phyloP scores from a whole-genome alignment of 768 basidiomycete genomes.

The Lentinula sp. region DNA sequence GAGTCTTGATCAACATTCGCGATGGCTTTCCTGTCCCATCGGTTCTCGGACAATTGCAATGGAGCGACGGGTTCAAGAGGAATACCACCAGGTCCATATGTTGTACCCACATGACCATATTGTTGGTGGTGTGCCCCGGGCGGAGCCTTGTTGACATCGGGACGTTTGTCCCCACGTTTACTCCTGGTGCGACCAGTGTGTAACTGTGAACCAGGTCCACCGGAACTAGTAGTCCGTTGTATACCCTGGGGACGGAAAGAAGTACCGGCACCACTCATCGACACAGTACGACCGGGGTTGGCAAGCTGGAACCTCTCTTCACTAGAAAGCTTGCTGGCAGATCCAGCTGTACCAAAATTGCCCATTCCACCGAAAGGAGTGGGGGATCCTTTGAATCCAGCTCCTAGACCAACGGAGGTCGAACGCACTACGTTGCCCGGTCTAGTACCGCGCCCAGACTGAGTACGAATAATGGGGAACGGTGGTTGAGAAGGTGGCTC shows the following conservation, averaged over 20 bases:
- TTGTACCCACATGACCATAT: slow-evolving; percentile 13
- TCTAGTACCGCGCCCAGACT: slow-evolving; percentile 50
- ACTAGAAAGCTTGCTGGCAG: slow-evolving; percentile 50
- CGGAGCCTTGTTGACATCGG: slow-evolving; percentile 42
- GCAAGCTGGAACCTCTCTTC: slow-evolving; percentile 61
- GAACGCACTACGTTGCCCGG: slow-evolving; percentile 38
- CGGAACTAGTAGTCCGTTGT: slow-evolving; percentile 64
- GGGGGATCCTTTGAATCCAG: slow-evolving; percentile 45
- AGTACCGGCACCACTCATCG: slow-evolving; percentile 47
- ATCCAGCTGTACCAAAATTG: slow-evolving; percentile 48
- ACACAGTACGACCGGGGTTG: slow-evolving; percentile 43
- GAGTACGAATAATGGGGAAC: slow-evolving; percentile 50
- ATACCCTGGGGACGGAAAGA: slow-evolving; percentile 55
- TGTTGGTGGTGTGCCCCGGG: slow-evolving; percentile 11
- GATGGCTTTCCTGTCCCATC: slow-evolving; percentile 66
- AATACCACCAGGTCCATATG: slow-evolving; percentile 18
- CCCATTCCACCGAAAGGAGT: slow-evolving; percentile 57
- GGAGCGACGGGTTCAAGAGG: slow-evolving; percentile 68
- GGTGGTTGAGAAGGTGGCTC: slow-evolving; percentile 62
- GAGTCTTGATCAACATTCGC: slow-evolving; percentile 51
- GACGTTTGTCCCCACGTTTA: slow-evolving; percentile 79
- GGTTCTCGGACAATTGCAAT: slow-evolving; percentile 71
- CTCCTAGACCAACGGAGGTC: slow-evolving; percentile 21
- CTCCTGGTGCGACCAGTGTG: slow-evolving; percentile 62
- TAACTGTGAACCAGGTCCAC: slow-evolving; percentile 45